A percentile compares a stretch with the other conserved stretches of the same genome.
Conservation (phyloP, 2,329 filamentous ascomycete genomes). For the Trichoderma polysporum region DNA sequence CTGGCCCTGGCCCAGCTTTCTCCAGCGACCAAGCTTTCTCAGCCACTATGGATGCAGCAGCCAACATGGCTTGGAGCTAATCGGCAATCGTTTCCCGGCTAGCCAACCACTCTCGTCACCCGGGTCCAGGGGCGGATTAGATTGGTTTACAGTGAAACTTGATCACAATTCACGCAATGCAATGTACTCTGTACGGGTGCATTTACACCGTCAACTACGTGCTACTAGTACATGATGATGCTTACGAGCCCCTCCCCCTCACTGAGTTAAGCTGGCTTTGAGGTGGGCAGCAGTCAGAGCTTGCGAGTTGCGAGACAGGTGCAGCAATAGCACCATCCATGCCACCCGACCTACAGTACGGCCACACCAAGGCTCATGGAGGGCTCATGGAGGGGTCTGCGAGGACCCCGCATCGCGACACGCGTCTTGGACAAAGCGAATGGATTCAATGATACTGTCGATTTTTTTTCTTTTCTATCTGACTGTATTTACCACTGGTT, state of each 20-base stretch:
- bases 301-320: conserved; percentile 8
- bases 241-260: conserved; percentile 5
- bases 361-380: neutral
- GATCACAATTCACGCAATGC: conserved; percentile 18
- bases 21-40: conserved; percentile 5
- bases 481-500: conserved; percentile 16
- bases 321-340: conserved; percentile 15
- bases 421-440: neutral
- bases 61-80: conserved; percentile 13
- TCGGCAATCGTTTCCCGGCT: conserved; percentile 18
- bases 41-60: conserved; percentile 15
- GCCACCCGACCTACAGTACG: neutral
- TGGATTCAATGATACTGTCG: conserved; percentile 10
- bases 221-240: neutral
- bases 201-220: neutral
- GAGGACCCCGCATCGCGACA: conserved; percentile 10
- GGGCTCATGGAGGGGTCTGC: conserved; percentile 10
- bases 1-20: conserved; percentile 6
- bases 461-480: conserved; percentile 16
- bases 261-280: neutral
- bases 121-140: neutral
- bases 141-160: conserved; percentile 9
- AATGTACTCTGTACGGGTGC: neutral
- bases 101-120: conserved; percentile 12
- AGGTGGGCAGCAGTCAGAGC: neutral